Percentiles rank a stretch among this genome's conserved stretches.
Conservation (phyloP, 163 green algal genomes). For the Prototheca stagnorum region DNA sequence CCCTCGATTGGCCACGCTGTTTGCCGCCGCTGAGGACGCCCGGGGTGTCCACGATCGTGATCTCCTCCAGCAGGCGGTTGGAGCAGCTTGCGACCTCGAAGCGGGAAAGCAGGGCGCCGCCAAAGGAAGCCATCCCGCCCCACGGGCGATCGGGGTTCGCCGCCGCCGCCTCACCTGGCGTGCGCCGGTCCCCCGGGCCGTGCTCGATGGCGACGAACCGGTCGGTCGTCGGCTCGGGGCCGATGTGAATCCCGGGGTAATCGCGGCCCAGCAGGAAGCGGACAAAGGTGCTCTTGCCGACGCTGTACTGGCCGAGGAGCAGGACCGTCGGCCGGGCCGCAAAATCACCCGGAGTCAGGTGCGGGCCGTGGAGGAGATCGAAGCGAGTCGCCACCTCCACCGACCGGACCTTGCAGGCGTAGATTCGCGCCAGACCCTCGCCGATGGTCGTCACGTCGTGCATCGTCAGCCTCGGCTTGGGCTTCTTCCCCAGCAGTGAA, state of each 20-base stretch:
- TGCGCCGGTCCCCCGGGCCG: constrained; percentile 60
- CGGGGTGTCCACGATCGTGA: constrained; percentile 88
- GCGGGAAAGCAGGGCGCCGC: constrained; percentile 73
- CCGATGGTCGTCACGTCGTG: constrained; percentile 69
- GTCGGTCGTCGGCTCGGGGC: constrained; percentile 83
- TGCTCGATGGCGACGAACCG: constrained; percentile 77
- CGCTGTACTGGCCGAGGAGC: constrained; percentile 93
- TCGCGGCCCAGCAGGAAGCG: constrained; percentile 76
- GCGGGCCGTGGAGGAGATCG: constrained; percentile 71
- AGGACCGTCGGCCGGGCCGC: constrained; percentile 89
- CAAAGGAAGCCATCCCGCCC: constrained; percentile 33
- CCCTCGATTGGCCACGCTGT: constrained; percentile 85
- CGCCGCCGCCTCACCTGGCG: constrained; percentile 89
- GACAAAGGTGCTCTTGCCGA: constrained; percentile 85
- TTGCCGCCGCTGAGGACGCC: constrained; percentile 86
- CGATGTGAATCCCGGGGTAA: constrained; percentile 86
- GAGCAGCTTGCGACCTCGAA: constrained; percentile 70
- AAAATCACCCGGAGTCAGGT: constrained; percentile 79
- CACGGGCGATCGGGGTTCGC: constrained; percentile 89
- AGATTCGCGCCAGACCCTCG: constrained; percentile 86
- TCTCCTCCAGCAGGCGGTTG: constrained; percentile 61
- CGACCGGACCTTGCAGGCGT: constrained; percentile 71
- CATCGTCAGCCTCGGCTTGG: constrained; percentile 24
- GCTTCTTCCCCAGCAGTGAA: too few relatives aligned
- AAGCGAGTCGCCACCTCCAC: constrained; percentile 91